Base-by-base conservation (phyloP, 306 rosid genomes). In the Crotalaria pallida region DNA sequence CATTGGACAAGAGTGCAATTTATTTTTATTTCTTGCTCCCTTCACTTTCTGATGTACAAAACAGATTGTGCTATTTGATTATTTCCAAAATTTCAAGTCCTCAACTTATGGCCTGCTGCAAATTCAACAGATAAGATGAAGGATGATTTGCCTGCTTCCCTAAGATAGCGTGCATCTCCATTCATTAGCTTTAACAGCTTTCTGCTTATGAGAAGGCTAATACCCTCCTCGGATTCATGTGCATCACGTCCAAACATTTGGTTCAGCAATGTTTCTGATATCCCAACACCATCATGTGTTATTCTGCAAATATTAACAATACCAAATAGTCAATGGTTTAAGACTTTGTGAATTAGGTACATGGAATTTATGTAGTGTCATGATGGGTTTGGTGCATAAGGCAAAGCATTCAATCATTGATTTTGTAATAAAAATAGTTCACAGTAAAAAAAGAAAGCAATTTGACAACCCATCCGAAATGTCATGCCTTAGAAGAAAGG, bases 171-270 rank as follows among this genome's bases (percentile, higher is more conserved):
- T n/a, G 88, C 89, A 45, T 88, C 97, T 47, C 99, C 97, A 66
- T 83, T 88, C 97, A 94, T 94, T 16, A 88, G 91, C 82, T 87
- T 87, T 79, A 91, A 80, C 51, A 94, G 85, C 70, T 87, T 91
- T 69, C 96, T 81, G 75, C 98, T 86, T 67, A 94, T 83, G 33
- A 90, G 86, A 11, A 94, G 84, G 82, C 95, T 84, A 26, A 84
- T 58, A 38, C 97, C 97, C 59, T 90, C 98, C 26, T 94, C 98
- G 0, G 92, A 88, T 44, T 87, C 77, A 11, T 83, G 69, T 13
- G 79, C 88, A 8, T 83, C 76, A 11, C 72, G 84, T 50, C 84
- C 97, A 79, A 90, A 94, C 97, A 91, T 88, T 81, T 90, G 88
- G 77, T 87, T 87, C 79, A 90, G 76, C 74, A 88, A 78, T 6